A percentile compares a stretch with the other conserved stretches of the same genome.
phyloP scores from a whole-genome alignment of 805 yeast species.

The Debaryomyces castellii region DNA sequence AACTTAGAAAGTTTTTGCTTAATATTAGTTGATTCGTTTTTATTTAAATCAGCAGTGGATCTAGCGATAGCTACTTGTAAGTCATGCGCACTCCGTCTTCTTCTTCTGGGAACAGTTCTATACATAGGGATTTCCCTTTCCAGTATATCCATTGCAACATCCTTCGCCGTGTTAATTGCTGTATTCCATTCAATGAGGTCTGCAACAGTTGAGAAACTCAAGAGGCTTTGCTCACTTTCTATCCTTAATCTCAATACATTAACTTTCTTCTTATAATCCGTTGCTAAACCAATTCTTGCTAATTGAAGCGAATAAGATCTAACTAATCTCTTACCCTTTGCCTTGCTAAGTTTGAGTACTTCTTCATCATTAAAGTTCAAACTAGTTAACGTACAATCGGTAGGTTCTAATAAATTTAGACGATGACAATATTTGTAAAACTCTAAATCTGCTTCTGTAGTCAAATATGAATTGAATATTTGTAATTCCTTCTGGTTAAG shows the following conservation, averaged over 20 bases:
- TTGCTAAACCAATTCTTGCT: slow-evolving; percentile 81
- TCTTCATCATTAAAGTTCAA: not conserved
- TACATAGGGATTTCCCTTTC: slow-evolving; percentile 72
- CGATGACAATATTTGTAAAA: slow-evolving; percentile 24
- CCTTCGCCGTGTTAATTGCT: slow-evolving; percentile 71
- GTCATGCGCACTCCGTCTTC: slow-evolving; percentile 40
- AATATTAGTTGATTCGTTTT: slow-evolving; percentile 8
- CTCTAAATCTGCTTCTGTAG: slow-evolving; percentile 26
- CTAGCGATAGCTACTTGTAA: not conserved
- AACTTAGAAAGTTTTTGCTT: slow-evolving; percentile 22
- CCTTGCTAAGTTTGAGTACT: slow-evolving; percentile 1
- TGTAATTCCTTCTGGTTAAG: slow-evolving; percentile 1
- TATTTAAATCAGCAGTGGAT: not conserved
- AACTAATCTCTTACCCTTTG: slow-evolving; percentile 32
- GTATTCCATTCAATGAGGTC: slow-evolving; percentile 79
- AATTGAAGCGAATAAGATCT: slow-evolving; percentile 79
- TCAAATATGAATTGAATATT: slow-evolving; percentile 17
- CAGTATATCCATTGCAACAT: slow-evolving; percentile 73
- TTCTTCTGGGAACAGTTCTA: slow-evolving; percentile 77
- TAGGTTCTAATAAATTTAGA: slow-evolving; percentile 15
- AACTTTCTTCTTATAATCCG: slow-evolving; percentile 72
- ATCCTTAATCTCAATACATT: slow-evolving; percentile 72
- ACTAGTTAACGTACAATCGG: not conserved
- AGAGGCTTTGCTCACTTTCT: slow-evolving; percentile 78
- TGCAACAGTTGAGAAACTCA: slow-evolving; percentile 61